Conservation (phyloP, 2,329 filamentous ascomycete genomes). For the Phoma herbarum region DNA sequence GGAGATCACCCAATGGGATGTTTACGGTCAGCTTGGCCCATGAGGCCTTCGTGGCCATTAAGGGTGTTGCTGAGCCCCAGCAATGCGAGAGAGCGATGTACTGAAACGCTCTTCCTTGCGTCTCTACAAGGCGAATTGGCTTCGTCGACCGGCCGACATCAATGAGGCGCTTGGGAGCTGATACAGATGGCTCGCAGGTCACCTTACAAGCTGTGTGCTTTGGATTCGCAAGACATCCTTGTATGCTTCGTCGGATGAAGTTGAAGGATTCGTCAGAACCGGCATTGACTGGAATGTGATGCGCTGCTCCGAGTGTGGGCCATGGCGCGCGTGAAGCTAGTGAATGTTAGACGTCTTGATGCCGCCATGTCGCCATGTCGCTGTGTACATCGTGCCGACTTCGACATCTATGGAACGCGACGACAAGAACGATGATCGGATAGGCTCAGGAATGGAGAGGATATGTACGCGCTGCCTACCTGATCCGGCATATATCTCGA, state of each 20-base stretch:
- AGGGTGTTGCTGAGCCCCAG: slow-evolving; percentile 37
- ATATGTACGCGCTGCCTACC: slow-evolving; percentile 29
- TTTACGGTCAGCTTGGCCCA: slow-evolving; percentile 38
- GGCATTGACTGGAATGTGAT: slow-evolving; percentile 40
- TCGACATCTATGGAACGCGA: neutral
- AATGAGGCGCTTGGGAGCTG: slow-evolving; percentile 40
- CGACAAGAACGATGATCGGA: neutral
- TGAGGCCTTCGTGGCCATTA: slow-evolving; percentile 42
- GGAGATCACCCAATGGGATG: slow-evolving; percentile 39
- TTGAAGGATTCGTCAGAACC: slow-evolving; percentile 47
- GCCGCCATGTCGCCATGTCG: neutral
- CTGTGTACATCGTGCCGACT: neutral
- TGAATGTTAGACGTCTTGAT: slow-evolving; percentile 17
- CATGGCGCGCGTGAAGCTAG: slow-evolving; percentile 42
- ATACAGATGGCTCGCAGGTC: slow-evolving; percentile 28
- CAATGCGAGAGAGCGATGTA: slow-evolving; percentile 46
- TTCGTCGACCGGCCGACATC: slow-evolving; percentile 42
- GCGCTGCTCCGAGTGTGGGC: slow-evolving; percentile 42
- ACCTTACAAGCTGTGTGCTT: slow-evolving; percentile 41
- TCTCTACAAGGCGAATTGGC: slow-evolving; percentile 46
- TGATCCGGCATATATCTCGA: slow-evolving; percentile 43
- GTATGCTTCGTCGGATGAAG: slow-evolving; percentile 45
- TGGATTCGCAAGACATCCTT: slow-evolving; percentile 44
- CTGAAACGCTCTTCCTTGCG: slow-evolving; percentile 39
- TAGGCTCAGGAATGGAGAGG: neutral